These are phyloP conservation scores for Trichoderma oligosporum DNA, from an alignment of 2,329 filamentous ascomycete genomes.

Conservation along the genomic window DNA sequence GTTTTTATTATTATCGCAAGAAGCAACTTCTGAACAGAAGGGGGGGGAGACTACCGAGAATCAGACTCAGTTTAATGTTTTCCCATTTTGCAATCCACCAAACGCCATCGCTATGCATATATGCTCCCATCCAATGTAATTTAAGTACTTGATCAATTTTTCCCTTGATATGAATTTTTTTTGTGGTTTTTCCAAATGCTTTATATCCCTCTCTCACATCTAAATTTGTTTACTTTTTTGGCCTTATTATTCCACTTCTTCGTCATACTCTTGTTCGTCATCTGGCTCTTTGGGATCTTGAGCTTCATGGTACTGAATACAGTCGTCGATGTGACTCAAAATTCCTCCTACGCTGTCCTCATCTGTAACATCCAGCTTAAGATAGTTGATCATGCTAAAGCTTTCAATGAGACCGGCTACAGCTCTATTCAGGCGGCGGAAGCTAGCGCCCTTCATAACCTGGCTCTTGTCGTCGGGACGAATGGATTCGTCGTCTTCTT, in stretches of 20 bases:
- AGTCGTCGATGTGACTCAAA: conserved; percentile 89
- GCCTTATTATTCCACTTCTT: too few relatives aligned
- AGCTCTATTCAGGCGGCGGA: conserved; percentile 77
- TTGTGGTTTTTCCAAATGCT: conserved; percentile 21
- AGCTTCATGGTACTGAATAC: conserved; percentile 88
- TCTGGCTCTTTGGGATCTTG: conserved; percentile 84
- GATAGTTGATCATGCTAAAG: conserved; percentile 96
- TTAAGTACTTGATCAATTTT: neutral
- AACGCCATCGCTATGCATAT: conserved; percentile 45
- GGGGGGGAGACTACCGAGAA: too few relatives aligned
- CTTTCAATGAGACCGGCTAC: conserved; percentile 91
- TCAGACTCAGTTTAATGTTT: conserved; percentile 12
- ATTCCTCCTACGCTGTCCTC: conserved; percentile 86
- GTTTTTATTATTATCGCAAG: neutral
- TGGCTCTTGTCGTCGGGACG: conserved; percentile 64
- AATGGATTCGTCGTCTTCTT: conserved; percentile 47
- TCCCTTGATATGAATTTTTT: conserved; percentile 20
- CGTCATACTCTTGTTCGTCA: conserved; percentile 49
- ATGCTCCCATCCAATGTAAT: neutral
- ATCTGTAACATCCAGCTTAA: conserved; percentile 83
- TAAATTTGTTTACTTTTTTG: too few relatives aligned
- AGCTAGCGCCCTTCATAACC: conserved; percentile 76
- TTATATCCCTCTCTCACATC: conserved; percentile 19
- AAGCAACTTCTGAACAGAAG: conserved; percentile 21
- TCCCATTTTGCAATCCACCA: conserved; percentile 17